Evolutionary conservation across 2,329 filamentous ascomycete species (phyloP), one percentile per base, ranked within the genome.

Genomic region (Apiospora saccharicola): DNA sequence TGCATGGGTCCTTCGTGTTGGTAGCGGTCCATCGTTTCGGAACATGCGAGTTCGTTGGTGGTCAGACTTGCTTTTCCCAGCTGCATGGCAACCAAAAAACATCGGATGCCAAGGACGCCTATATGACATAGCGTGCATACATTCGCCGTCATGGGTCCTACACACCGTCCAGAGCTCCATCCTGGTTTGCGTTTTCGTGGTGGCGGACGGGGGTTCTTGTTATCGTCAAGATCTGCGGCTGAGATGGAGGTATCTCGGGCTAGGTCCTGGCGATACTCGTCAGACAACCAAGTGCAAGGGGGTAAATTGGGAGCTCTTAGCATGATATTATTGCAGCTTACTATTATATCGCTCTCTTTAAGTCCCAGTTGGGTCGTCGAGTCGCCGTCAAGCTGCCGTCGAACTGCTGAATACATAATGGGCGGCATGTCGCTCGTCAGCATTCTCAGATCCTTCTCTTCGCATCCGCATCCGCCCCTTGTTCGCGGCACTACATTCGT

Each of bases 401-500:
- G 37, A 41, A 10, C 30, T 41, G 34, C 34, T 64, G 30, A 10
- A n/a, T 64, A 64, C 57, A 64, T 64, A 64, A 64, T 64, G 57
- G 30, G 34, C 57, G 19, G 57, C 57, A 41, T 34, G 30, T 64
- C 57, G 57, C 57, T 34, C 57, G 41, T 12, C 19, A n/a, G 57
- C 13, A 4, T 14, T 10, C 57, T 22, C 22, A 24, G 19, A 41
- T 14, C 34, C 22, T 41, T 24, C 57, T 41, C 57, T 41, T 64
- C 19, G 19, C 57, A 64, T 64, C 57, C 57, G 34, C 57, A 64
- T n/a, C 30, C 30, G 57, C 34, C 57, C 57, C 30, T 61, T 64
- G 57, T 10, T 24, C 34, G 34, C 41, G 57, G 57, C 67, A 68
- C 44, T n/a, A 68, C 67, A 68, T 46, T 68, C 67, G 43, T 44